phyloP scores from a whole-genome alignment of 2,329 filamentous ascomycete species.

The Phaeosphaeriaceae sp. region DNA sequence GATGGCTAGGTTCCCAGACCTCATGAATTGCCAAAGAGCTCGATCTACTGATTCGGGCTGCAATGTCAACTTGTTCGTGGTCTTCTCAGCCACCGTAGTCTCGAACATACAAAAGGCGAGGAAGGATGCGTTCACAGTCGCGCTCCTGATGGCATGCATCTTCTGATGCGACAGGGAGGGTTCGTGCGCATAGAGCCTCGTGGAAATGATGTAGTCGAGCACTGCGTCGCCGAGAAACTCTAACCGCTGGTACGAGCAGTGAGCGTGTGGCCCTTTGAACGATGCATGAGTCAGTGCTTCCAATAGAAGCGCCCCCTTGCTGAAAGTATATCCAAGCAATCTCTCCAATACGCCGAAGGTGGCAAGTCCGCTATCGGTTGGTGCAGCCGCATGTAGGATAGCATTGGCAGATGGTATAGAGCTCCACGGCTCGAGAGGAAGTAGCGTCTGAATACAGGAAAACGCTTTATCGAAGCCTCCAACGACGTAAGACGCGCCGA shows the following conservation, averaged over 20 bases:
- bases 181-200: conserved; percentile 63
- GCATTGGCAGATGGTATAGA: conserved; percentile 34
- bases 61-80: conserved; percentile 40
- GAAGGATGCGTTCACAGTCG: conserved; percentile 80
- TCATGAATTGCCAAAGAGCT: conserved; percentile 74
- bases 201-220: conserved; percentile 78
- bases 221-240: conserved; percentile 90
- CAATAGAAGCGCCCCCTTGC: conserved; percentile 68
- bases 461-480: conserved; percentile 71
- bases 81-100: conserved; percentile 49
- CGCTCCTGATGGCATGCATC: conserved; percentile 80
- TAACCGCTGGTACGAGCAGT: conserved; percentile 72
- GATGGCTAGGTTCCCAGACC: conserved; percentile 62
- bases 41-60: conserved; percentile 31
- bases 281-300: conserved; percentile 86
- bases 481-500: conserved; percentile 76
- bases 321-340: conserved; percentile 76
- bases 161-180: conserved; percentile 58
- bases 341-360: conserved; percentile 60
- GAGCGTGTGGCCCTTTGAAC: conserved; percentile 50
- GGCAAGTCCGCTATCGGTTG: conserved; percentile 11
- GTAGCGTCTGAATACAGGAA: conserved; percentile 65
- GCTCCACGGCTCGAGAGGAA: conserved; percentile 65
- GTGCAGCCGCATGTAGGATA: conserved; percentile 27
- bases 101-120: conserved; percentile 79